Conservation (phyloP, 192 early-diverging fungal species). For the Cladochytrium replicatum region DNA sequence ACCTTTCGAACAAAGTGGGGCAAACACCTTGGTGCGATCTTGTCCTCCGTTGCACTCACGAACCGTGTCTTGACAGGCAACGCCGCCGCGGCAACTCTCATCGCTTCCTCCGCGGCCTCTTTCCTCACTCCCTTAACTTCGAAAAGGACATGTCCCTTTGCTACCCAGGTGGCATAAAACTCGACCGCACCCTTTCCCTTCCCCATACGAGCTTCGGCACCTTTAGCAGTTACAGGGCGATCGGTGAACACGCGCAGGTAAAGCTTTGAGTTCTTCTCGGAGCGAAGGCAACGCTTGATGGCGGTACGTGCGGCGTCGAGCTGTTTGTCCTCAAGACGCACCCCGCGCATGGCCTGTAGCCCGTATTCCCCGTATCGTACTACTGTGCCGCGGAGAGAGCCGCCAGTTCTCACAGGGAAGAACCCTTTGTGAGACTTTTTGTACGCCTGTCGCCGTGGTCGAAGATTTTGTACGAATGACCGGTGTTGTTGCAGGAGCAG, state of each 20-base stretch:
- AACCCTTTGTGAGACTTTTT: constrained; percentile 84
- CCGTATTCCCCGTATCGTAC: constrained; percentile 87
- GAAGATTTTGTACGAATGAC: constrained; percentile 43
- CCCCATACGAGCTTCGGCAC: constrained; percentile 91
- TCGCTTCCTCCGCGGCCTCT: constrained; percentile 70
- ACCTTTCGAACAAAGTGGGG: constrained; percentile 19
- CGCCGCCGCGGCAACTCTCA: constrained; percentile 51
- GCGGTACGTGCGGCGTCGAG: constrained; percentile 66
- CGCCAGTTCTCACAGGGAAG: constrained; percentile 67
- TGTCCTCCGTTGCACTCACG: constrained; percentile 24
- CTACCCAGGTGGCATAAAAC: constrained; percentile 84
- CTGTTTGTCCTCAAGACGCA: constrained; percentile 71
- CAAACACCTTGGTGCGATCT: constrained; percentile 21
- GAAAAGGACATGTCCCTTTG: constrained; percentile 79
- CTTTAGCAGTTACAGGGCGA: constrained; percentile 84
- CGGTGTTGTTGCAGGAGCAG: constrained; percentile 7
- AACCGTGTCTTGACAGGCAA: constrained; percentile 63
- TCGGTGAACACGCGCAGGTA: constrained; percentile 86
- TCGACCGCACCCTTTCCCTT: constrained; percentile 93
- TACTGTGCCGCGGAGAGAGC: constrained; percentile 77
- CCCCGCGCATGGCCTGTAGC: constrained; percentile 76
- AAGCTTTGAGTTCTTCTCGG: constrained; percentile 75
- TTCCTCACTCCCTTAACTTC: constrained; percentile 76
- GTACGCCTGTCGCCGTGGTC: constrained; percentile 64
- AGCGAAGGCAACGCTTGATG: constrained; percentile 70